A percentile compares a stretch with the other conserved stretches of the same genome.
phyloP scores from a whole-genome alignment of 306 rosid species.

The Canavalia gladiata region DNA sequence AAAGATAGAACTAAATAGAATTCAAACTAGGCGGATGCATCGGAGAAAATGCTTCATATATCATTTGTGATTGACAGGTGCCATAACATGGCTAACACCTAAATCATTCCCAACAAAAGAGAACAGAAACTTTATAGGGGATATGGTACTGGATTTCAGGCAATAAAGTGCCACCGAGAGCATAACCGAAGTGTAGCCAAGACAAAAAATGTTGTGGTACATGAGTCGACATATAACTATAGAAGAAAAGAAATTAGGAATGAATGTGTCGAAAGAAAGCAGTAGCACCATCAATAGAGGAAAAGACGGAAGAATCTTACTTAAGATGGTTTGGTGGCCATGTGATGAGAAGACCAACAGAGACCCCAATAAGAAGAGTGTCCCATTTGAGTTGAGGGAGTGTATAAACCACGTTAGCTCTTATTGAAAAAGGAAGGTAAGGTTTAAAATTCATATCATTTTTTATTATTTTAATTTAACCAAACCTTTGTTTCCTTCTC shows the following conservation, averaged over 20 bases:
- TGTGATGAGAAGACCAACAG: background rate
- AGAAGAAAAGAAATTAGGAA: background rate
- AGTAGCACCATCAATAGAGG: background rate
- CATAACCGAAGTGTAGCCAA: background rate
- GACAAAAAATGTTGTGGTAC: background rate
- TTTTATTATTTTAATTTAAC: no score
- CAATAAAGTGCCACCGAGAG: background rate
- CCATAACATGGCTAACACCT: background rate
- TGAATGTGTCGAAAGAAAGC: background rate
- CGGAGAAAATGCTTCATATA: slow-evolving; percentile 12
- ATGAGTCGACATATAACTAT: background rate
- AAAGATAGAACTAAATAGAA: background rate
- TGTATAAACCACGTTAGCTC: no score
- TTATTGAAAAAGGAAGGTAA: no score
- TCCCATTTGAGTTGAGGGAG: background rate
- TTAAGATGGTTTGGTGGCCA: background rate
- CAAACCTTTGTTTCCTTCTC: no score
- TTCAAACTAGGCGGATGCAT: background rate
- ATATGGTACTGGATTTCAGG: background rate
- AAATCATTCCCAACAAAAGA: no score
- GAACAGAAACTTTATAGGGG: no score
- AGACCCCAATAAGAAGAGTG: background rate
- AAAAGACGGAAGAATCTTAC: background rate
- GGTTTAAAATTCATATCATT: no score
- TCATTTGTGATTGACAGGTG: slow-evolving; percentile 21